phyloP scores from a whole-genome alignment of 2,329 filamentous ascomycete species.

The Aspergillus neoniger region DNA sequence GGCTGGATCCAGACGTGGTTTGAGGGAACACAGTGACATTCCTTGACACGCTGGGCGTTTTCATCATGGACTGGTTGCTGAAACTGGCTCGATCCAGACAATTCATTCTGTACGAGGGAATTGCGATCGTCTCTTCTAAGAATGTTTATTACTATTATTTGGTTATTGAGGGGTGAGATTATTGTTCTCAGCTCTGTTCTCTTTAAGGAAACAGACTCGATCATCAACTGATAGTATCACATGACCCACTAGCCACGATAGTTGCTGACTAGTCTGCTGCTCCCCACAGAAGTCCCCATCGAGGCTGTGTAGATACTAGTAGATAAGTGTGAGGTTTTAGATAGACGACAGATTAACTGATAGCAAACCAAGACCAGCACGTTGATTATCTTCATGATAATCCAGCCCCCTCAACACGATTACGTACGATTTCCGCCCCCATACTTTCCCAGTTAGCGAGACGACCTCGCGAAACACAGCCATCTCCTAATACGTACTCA shows the following conservation, averaged over 20 bases:
- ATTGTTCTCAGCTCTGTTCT: neutral
- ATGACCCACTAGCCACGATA: neutral
- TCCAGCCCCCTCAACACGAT: neutral
- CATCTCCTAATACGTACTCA: neutral
- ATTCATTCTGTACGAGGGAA: neutral
- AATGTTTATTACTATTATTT: neutral
- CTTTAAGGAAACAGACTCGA: too few relatives aligned
- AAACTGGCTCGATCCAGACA: neutral
- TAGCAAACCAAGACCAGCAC: neutral
- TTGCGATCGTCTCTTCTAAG: neutral
- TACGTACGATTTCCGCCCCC: neutral
- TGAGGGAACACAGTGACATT: neutral
- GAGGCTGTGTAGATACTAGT: neutral
- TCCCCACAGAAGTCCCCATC: neutral
- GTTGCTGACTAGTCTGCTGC: neutral
- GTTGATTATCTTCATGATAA: neutral
- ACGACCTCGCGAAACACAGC: neutral
- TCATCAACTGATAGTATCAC: neutral
- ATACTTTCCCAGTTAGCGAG: neutral
- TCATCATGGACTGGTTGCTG: neutral
- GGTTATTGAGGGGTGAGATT: too few relatives aligned
- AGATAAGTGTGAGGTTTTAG: neutral
- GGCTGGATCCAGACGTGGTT: neutral
- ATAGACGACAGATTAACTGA: neutral
- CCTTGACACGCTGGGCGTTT: neutral